Evolutionary conservation across 306 rosid genomes (phyloP).

Genomic region (Quercus berberidifolia): DNA sequence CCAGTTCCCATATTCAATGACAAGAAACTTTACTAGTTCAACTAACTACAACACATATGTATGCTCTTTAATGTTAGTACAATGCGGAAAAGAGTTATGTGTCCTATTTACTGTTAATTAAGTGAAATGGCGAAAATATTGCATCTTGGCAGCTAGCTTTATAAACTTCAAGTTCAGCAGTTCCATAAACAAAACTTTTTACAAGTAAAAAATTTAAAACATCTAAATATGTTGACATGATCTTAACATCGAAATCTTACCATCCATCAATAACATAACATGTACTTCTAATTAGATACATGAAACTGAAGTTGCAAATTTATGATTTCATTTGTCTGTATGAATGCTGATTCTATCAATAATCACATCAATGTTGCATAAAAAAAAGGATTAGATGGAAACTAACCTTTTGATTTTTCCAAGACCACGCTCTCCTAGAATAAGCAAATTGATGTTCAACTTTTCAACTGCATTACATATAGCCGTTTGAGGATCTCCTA

Average conservation of each 20-base stretch:
- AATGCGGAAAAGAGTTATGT: neutral
- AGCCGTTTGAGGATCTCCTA: constrained; percentile 41
- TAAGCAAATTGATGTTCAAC: constrained; percentile 34
- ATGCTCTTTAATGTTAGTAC: neutral
- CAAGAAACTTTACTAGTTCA: too few species aligned
- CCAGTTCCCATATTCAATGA: too few species aligned
- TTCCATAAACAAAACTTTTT: neutral
- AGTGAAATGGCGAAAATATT: neutral
- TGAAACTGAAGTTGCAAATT: neutral
- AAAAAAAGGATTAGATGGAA: neutral
- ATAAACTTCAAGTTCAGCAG: neutral
- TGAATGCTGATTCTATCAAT: neutral
- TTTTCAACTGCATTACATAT: constrained; percentile 43
- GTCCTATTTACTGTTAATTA: neutral
- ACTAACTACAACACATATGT: too few species aligned
- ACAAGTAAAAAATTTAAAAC: neutral
- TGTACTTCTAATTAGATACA: neutral
- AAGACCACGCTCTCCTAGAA: constrained; percentile 36
- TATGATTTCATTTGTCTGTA: neutral
- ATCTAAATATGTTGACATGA: neutral
- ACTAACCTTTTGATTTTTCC: constrained; percentile 40
- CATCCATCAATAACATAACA: neutral
- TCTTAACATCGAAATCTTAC: neutral
- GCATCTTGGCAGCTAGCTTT: neutral
- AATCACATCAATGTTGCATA: neutral